Evolutionary conservation across 345 rosid genomes (phyloP).

Genomic region (Aegle marmelos): DNA sequence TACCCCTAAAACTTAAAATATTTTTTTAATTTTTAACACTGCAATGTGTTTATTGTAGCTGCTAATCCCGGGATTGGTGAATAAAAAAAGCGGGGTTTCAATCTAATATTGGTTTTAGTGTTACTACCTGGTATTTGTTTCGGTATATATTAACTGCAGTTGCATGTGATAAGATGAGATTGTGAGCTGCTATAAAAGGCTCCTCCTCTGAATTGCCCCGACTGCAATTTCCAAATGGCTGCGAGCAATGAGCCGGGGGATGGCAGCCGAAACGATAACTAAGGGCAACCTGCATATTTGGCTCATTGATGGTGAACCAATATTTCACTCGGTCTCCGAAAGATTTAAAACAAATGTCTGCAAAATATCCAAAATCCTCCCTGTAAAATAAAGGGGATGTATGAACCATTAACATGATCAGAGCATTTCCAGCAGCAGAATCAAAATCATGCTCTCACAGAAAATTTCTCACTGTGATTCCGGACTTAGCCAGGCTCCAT

Average conservation of each 20-base stretch:
- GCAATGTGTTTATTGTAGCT: no score
- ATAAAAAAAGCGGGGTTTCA: not conserved
- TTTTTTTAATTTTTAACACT: no score
- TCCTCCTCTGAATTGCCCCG: slow-evolving; percentile 48
- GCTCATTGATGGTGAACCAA: slow-evolving; percentile 69
- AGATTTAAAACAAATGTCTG: slow-evolving; percentile 54
- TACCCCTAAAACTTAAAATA: no score
- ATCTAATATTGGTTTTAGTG: not conserved
- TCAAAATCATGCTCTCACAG: not conserved
- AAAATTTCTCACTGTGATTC: slow-evolving; percentile 43
- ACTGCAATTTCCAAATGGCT: slow-evolving; percentile 48
- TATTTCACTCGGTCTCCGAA: slow-evolving; percentile 63
- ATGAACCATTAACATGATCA: not conserved
- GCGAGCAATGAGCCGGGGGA: slow-evolving; percentile 57
- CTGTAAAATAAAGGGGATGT: slow-evolving; percentile 15
- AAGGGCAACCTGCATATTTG: slow-evolving; percentile 29
- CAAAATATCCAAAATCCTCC: slow-evolving; percentile 50
- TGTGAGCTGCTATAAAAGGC: slow-evolving; percentile 56
- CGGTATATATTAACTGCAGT: slow-evolving; percentile 23
- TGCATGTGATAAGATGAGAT: slow-evolving; percentile 38
- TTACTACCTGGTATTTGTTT: slow-evolving; percentile 24
- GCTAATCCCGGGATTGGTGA: no score
- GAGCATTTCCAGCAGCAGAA: not conserved
- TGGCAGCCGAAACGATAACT: slow-evolving; percentile 31
- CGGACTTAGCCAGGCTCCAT: slow-evolving; percentile 75